Conservation (phyloP, 2,329 filamentous ascomycete genomes). For the Claviceps fusiformis region DNA sequence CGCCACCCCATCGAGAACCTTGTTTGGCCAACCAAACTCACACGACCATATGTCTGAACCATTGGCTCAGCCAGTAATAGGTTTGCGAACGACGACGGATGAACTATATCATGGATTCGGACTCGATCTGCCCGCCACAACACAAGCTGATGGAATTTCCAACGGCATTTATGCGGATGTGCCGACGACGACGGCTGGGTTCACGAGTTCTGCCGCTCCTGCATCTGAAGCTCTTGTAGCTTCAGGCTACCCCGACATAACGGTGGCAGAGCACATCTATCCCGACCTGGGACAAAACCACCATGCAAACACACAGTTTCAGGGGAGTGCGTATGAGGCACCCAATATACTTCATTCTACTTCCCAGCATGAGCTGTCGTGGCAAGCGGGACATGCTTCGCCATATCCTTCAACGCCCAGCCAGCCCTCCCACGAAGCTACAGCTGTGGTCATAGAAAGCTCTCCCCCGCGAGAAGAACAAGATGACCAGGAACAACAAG, state of each 20-base stretch:
- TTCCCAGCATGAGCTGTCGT: neutral
- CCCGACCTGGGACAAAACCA: conserved; percentile 2
- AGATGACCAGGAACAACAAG: neutral
- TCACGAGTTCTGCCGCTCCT: neutral
- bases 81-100: neutral
- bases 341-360: neutral
- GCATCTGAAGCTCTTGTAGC: neutral
- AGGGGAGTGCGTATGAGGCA: neutral
- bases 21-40: conserved; percentile 1
- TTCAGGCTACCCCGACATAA: neutral
- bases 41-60: neutral
- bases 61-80: neutral
- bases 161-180: neutral
- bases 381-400: neutral
- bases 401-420: neutral
- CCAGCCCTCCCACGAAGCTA: neutral
- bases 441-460: neutral
- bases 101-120: neutral
- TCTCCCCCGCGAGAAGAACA: neutral
- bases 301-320: conserved; percentile 8
- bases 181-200: neutral
- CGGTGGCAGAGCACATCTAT: neutral
- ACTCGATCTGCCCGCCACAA: neutral
- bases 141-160: neutral
- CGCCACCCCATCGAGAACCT: conserved; percentile 7